Base-by-base conservation (phyloP, 495 filamentous ascomycete genomes). In the Hamigera avellanea region DNA sequence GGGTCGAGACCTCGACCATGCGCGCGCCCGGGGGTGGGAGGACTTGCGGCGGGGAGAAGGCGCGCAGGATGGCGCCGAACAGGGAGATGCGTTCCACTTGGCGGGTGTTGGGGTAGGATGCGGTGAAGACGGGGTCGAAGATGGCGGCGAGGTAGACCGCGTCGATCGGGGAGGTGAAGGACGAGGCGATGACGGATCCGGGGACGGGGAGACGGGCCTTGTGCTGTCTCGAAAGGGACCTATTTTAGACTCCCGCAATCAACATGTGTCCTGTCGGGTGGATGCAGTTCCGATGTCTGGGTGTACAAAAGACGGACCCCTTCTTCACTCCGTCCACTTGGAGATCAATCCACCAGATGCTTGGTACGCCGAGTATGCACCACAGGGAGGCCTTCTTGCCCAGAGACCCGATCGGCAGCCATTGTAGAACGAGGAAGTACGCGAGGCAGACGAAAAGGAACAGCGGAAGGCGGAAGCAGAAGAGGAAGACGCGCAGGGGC, bases 261-360 rank as follows among this genome's bases (percentile, higher is more conserved):
- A 37, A n/a, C 32, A n/a, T 23, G 15, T 9, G 4, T 4, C 5
- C 21, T 5, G 21, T 9, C 21, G 5, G 21, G 21, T 23, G 4
- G 21, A 9, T 23, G 9, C 21, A 23, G 21, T 9, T 5, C 4
- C 21, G 9, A 9, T 9, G 21, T 23, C 21, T 23, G 21, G 21
- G n/a, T n/a, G n/a, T n/a, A n/a, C 8, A 21, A 7, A 19, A 12
- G 18, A 61, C 62, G 34, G 45, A 80, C 67, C 91, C 91, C 66
- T 85, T 86, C 59, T 80, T 81, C 25, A 99, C 91, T 19, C 88
- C 86, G 53, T 96, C 91, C 28, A 99, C 80, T 48, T 95, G 88
- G 1, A 99, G 67, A 58, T 96, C 91, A 33, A 95, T 81, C 88
- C 89, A 96, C 89, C 91, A 96, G 26, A 95, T 79, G 14, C 88